These are phyloP conservation scores for Botrytis porri DNA, from an alignment of 2,329 filamentous ascomycete genomes.

Conservation along the genomic window DNA sequence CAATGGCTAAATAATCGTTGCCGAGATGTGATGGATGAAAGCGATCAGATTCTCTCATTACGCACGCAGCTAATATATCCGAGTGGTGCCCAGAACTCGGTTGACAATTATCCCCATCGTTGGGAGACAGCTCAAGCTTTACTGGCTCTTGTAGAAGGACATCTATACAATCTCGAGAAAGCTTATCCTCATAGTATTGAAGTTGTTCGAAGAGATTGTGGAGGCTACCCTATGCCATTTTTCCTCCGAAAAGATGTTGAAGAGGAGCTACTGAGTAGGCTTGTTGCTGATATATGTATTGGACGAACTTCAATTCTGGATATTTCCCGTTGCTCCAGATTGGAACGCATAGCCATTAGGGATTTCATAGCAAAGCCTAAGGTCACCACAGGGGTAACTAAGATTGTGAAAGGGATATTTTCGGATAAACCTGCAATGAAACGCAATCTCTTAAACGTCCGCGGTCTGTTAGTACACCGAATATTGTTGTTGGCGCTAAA, in stretches of 20 bases:
- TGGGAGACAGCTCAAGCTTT: slow-evolving; percentile 40
- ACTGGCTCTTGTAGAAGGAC: slow-evolving; percentile 35
- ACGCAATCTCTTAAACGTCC: slow-evolving; percentile 52
- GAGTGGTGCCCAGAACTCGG: slow-evolving; percentile 38
- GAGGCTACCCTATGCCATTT: slow-evolving; percentile 47
- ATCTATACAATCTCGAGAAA: slow-evolving; percentile 39
- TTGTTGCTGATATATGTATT: slow-evolving; percentile 39
- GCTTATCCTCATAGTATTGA: slow-evolving; percentile 45
- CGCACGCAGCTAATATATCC: slow-evolving; percentile 45
- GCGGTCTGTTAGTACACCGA: slow-evolving; percentile 59
- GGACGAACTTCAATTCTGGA: slow-evolving; percentile 33
- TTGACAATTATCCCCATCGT: slow-evolving; percentile 42
- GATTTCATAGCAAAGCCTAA: slow-evolving; percentile 33
- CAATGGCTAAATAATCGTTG: slow-evolving; percentile 43
- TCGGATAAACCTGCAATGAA: slow-evolving; percentile 37
- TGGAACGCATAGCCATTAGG: slow-evolving; percentile 35
- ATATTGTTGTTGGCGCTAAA: slow-evolving; percentile 51
- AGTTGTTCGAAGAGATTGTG: slow-evolving; percentile 38
- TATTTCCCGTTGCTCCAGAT: slow-evolving; percentile 12
- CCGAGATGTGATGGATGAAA: slow-evolving; percentile 54
- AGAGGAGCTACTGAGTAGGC: slow-evolving; percentile 34
- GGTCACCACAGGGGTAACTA: slow-evolving; percentile 27
- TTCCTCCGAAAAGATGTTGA: slow-evolving; percentile 45
- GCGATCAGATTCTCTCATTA: slow-evolving; percentile 41
- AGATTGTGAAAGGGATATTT: slow-evolving; percentile 35